phyloP scores from a whole-genome alignment of 169 alveolate species.

The Amoebophrya sp. region DNA sequence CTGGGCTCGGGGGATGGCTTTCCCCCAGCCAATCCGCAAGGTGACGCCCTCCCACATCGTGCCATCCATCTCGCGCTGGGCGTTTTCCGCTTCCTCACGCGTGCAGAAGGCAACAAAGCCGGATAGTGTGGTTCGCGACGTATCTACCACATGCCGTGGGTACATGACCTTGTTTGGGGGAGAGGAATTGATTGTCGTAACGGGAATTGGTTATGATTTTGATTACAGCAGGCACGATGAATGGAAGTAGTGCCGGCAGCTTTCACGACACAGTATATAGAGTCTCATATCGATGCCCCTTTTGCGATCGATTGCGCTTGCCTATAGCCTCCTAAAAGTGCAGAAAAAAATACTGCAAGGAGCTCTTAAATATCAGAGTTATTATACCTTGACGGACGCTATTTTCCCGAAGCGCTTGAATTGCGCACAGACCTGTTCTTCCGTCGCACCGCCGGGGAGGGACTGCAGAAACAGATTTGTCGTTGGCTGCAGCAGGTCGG shows the following conservation, averaged over 20 bases:
- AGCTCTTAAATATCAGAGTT: background rate
- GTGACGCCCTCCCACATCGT: background rate
- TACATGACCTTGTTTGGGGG: too few species aligned
- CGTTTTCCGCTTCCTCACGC: background rate
- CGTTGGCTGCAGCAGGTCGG: slow-evolving; percentile 8
- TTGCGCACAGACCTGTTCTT: background rate
- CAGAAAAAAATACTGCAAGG: background rate
- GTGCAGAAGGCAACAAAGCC: background rate
- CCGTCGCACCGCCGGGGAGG: background rate
- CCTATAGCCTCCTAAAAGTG: too few species aligned
- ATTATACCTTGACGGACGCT: background rate
- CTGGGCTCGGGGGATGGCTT: background rate
- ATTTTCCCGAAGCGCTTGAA: background rate
- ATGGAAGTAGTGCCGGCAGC: too few species aligned
- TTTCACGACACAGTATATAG: too few species aligned
- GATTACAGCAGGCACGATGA: too few species aligned
- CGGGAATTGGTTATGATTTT: too few species aligned
- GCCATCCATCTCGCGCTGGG: background rate
- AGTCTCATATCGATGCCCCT: too few species aligned
- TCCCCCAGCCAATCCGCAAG: background rate
- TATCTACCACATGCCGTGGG: too few species aligned
- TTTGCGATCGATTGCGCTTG: too few species aligned
- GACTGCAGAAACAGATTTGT: background rate
- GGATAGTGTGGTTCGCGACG: background rate
- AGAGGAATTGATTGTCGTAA: too few species aligned